phyloP scores from a whole-genome alignment of 2,329 filamentous ascomycete species.

The Phaeosphaeria sp. region DNA sequence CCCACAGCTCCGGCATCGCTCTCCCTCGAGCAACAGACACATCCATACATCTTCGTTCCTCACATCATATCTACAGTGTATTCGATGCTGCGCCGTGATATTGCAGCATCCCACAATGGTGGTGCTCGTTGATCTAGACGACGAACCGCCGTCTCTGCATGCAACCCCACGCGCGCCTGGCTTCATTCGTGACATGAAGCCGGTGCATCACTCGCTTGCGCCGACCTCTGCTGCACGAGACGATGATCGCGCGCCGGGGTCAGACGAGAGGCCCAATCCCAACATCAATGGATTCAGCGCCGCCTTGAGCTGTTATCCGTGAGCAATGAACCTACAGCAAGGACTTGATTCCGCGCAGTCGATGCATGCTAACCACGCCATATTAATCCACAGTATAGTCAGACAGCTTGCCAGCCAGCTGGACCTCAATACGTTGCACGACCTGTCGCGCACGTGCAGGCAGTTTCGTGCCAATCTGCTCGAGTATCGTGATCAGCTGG shows the following conservation, averaged over 20 bases:
- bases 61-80: conserved; percentile 11
- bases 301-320: conserved; percentile 73
- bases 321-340: conserved; percentile 53
- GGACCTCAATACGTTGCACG: conserved; percentile 86
- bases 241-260: conserved; percentile 16
- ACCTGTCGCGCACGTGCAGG: conserved; percentile 81
- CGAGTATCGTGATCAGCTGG: conserved; percentile 76
- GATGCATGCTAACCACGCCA: conserved; percentile 39
- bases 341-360: conserved; percentile 33
- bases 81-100: conserved; percentile 35
- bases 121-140: conserved; percentile 54
- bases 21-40: not conserved
- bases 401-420: conserved; percentile 76
- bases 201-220: conserved; percentile 35
- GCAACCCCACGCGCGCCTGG: conserved; percentile 26
- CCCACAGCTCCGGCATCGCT: conserved; percentile 23
- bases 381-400: conserved; percentile 68
- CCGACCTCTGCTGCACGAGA: conserved; percentile 7
- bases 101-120: conserved; percentile 46
- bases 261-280: conserved; percentile 52
- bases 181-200: conserved; percentile 29
- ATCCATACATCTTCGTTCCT: not conserved
- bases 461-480: conserved; percentile 79
- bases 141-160: conserved; percentile 38
- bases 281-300: conserved; percentile 67